Evolutionary conservation across 176 grass and related monocot genomes (phyloP).

Genomic region (Carex littledalei): DNA sequence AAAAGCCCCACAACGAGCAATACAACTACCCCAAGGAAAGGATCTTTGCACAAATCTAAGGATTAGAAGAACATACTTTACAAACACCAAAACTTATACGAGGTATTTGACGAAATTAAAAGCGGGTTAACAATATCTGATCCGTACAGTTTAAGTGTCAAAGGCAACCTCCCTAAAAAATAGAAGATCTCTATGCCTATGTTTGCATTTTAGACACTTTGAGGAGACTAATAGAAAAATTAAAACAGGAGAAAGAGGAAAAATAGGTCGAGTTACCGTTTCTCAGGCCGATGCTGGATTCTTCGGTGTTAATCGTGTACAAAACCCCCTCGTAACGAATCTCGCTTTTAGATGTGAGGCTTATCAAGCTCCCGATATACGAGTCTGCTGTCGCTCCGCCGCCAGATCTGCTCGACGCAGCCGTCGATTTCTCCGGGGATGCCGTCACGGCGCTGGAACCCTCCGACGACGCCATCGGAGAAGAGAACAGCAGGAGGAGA

Average conservation of each 20-base stretch:
- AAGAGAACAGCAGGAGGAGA: background rate
- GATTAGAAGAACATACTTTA: background rate
- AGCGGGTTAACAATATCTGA: background rate
- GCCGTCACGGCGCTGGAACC: conserved; percentile 6
- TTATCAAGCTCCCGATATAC: conserved; percentile 87
- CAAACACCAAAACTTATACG: background rate
- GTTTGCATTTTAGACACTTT: background rate
- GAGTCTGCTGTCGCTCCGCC: conserved; percentile 32
- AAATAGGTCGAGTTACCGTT: conserved; percentile 42
- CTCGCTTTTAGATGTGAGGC: conserved; percentile 92
- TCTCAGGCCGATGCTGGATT: conserved; percentile 84
- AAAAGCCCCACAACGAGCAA: background rate
- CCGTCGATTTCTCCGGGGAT: conserved; percentile 18
- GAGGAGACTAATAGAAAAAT: background rate
- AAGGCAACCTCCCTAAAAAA: background rate
- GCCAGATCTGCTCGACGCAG: conserved; percentile 15
- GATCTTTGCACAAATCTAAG: conserved; percentile 12
- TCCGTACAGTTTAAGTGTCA: background rate
- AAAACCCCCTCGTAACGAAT: conserved; percentile 94
- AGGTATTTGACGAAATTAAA: background rate
- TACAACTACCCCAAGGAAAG: background rate
- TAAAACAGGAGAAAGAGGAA: background rate
- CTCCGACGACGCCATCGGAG: conserved; percentile 26
- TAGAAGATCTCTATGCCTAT: background rate
- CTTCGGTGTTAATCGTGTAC: conserved; percentile 95